Evolutionary conservation across 495 filamentous ascomycete species (phyloP).

Genomic region (Annulohypoxylon stygium): DNA sequence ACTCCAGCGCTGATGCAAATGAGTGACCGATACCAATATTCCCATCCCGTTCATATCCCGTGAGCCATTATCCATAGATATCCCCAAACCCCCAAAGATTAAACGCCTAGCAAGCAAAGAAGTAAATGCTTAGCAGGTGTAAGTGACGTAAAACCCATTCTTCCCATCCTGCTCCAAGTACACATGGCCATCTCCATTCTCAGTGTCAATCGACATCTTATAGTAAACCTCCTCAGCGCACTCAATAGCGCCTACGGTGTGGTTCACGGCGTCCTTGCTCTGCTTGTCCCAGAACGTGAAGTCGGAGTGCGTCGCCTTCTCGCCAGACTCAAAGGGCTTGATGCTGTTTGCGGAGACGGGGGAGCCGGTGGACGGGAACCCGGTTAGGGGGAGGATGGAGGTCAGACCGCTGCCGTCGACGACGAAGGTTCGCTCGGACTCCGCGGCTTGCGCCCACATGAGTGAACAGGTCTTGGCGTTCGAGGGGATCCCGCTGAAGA

Average conservation of each 20-base stretch:
- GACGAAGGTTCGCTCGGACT: conserved; percentile 49
- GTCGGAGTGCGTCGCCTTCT: conserved; percentile 25
- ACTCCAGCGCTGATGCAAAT: conserved; percentile 15
- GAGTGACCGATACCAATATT: conserved; percentile 1
- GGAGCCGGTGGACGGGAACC: conserved; percentile 47
- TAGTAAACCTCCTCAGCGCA: conserved; percentile 42
- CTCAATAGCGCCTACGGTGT: conserved; percentile 33
- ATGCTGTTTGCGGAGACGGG: conserved; percentile 26
- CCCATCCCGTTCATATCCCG: background rate
- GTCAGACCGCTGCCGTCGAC: conserved; percentile 50
- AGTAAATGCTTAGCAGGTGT: conserved; percentile 28
- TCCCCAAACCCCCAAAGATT: background rate
- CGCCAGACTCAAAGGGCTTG: conserved; percentile 14
- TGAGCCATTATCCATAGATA: background rate
- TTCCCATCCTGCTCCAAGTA: conserved; percentile 42
- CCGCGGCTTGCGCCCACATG: conserved; percentile 51
- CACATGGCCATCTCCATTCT: conserved; percentile 41
- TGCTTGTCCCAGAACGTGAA: conserved; percentile 47
- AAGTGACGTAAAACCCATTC: conserved; percentile 38
- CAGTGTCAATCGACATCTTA: conserved; percentile 24
- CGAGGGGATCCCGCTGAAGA: conserved; percentile 52
- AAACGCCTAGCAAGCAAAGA: background rate
- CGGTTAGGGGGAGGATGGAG: conserved; percentile 44
- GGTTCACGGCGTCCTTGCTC: conserved; percentile 11
- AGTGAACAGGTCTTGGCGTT: conserved; percentile 51